These are phyloP conservation scores for Cicer cuneatum DNA, from an alignment of 306 rosid genomes.

Conservation along the genomic window DNA sequence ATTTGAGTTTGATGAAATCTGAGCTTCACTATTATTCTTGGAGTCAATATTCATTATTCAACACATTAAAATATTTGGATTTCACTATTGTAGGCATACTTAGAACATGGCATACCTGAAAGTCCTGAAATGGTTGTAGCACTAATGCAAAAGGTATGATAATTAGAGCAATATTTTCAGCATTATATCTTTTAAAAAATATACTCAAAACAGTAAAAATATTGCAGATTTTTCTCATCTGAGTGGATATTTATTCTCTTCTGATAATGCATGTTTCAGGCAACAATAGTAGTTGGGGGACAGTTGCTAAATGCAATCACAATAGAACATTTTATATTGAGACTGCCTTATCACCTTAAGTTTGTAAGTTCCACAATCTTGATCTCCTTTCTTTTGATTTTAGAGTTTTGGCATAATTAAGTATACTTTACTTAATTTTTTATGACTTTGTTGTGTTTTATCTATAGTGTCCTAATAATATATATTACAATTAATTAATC, in stretches of 20 bases:
- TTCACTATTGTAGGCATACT: conserved; percentile 67
- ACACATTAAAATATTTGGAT: conserved; percentile 19
- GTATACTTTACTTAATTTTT: neutral
- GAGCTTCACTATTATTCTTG: conserved; percentile 8
- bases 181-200: neutral
- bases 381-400: conserved; percentile 24
- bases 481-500: conserved; percentile 14
- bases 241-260: neutral
- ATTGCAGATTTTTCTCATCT: neutral
- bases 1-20: conserved; percentile 26
- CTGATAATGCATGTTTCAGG: conserved; percentile 57
- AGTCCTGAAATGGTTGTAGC: conserved; percentile 92
- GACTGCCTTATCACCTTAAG: conserved; percentile 93
- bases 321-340: conserved; percentile 93
- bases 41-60: neutral
- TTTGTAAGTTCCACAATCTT: conserved; percentile 63
- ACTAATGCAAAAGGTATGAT: conserved; percentile 88
- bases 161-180: conserved; percentile 29
- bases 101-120: conserved; percentile 88
- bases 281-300: conserved; percentile 82
- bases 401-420: conserved; percentile 11
- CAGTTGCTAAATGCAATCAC: conserved; percentile 86
- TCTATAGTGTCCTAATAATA: neutral
- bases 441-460: neutral
- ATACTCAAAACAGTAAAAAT: conserved; percentile 9